Evolutionary conservation across 2,329 filamentous ascomycete genomes (phyloP).

Genomic region (Blumeria graminis): DNA sequence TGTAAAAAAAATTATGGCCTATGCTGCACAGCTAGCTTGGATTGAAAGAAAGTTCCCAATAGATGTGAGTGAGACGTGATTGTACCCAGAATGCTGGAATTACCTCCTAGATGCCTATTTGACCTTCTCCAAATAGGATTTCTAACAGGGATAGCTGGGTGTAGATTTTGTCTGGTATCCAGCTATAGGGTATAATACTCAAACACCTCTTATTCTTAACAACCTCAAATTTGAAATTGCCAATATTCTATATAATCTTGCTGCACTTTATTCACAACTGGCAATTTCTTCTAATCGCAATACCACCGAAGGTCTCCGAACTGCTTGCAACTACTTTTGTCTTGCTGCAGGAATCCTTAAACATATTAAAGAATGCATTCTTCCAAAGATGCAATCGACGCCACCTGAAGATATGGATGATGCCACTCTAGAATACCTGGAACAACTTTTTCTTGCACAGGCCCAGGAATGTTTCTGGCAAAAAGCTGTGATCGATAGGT

Average conservation of each 20-base stretch:
- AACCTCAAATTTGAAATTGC: conserved; percentile 64
- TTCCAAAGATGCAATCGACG: conserved; percentile 61
- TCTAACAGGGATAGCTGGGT: conserved; percentile 38
- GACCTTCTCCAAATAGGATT: conserved; percentile 3
- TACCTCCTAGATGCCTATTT: neutral
- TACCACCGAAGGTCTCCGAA: conserved; percentile 61
- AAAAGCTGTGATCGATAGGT: conserved; percentile 78
- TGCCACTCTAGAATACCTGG: conserved; percentile 60
- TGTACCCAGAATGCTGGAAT: neutral
- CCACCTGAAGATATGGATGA: conserved; percentile 92
- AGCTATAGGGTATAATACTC: conserved; percentile 69
- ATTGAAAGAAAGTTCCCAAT: conserved; percentile 89
- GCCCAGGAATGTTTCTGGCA: conserved; percentile 97
- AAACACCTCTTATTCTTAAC: conserved; percentile 41
- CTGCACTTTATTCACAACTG: conserved; percentile 79
- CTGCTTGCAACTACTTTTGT: conserved; percentile 75
- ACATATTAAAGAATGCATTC: conserved; percentile 50
- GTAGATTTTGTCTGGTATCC: conserved; percentile 95
- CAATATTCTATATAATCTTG: conserved; percentile 83
- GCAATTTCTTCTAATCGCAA: conserved; percentile 57
- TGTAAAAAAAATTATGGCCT: conserved; percentile 66
- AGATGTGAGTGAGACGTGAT: conserved; percentile 35
- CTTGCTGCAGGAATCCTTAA: conserved; percentile 62
- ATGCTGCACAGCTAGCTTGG: conserved; percentile 83
- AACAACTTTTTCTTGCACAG: conserved; percentile 69